Conservation (phyloP, 306 rosid genomes). For the Benincasa hispida region DNA sequence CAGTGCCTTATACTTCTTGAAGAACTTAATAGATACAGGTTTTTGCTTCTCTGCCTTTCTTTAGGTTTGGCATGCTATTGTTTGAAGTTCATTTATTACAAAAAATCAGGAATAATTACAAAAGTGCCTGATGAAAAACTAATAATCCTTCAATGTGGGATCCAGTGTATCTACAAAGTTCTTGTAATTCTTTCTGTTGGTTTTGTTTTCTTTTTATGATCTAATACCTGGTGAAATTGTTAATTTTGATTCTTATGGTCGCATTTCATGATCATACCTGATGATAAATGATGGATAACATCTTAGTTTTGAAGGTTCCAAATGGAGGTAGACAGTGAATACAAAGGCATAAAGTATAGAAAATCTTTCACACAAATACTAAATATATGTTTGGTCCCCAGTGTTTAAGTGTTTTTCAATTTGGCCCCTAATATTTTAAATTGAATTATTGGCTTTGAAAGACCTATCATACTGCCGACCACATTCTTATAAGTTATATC, state of each 20-base stretch:
- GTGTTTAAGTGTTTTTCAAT: neutral
- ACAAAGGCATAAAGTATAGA: neutral
- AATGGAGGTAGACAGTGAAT: neutral
- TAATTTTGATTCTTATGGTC: neutral
- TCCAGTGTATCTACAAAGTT: neutral
- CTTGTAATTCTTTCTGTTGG: neutral
- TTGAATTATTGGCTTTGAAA: neutral
- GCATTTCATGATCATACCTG: neutral
- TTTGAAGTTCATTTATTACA: conserved; percentile 1
- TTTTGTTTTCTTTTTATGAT: neutral
- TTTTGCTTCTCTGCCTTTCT: conserved; percentile 9
- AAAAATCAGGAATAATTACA: neutral
- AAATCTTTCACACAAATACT: neutral
- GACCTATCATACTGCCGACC: neutral
- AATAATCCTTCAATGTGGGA: neutral
- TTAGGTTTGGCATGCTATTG: conserved; percentile 12
- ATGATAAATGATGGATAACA: neutral
- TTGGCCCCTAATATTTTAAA: neutral
- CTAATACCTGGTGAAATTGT: neutral
- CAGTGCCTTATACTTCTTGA: conserved; percentile 74
- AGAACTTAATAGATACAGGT: conserved; percentile 88
- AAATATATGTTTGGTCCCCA: neutral
- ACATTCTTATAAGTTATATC: neutral
- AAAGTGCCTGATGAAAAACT: neutral
- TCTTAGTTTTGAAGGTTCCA: neutral